Evolutionary conservation across 805 yeast species (phyloP), one percentile per base, ranked within the genome.

Genomic region (Candida tibetensis): DNA sequence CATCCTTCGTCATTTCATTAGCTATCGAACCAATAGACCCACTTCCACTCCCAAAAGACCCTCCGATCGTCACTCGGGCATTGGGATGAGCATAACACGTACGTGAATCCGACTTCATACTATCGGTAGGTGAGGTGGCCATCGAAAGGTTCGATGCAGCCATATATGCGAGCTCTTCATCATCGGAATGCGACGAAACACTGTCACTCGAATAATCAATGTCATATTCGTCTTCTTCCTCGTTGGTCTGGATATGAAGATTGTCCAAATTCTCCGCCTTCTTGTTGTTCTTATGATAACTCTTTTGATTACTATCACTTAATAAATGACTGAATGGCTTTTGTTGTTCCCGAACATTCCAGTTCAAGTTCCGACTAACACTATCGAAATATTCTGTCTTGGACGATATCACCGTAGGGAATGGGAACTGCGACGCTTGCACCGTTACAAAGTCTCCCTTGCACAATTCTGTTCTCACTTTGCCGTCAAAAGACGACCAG

Each of bases 401-500:
- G 16, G 84, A 76, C 1, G 85, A 74, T 45, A 81, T 76, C 3
- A 93, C 93, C 1, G 96, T 89, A 4, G 99, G 99, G 69, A 93
- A 93, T 16, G 96, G 95, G 63, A 77, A 91, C 19, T 89, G 86
- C 32, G 93, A 81, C 0, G 96, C 96, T 28, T 79, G 78, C 12
- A 93, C 76, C 0, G 89, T 78, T 23, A 93, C 85, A 51, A 86
- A 89, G 57, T 88, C 93, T 6, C 98, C 97, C 39, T 78, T 79
- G 23, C 68, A 62, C 32, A 93, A 64, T 57, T 93, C 96, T 3
- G 88, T 82, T 29, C 98, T 69, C 16, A 81, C 80, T 49, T 93
- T 81, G 9, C 99, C 99, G 62, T 93, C 99, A 57, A 93, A 93
- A 1, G 96, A 82, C 1, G 95, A 95, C 95, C 96, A 93, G 0